phyloP scores from a whole-genome alignment of 805 yeast genomes.

The Starmerella geochares region DNA sequence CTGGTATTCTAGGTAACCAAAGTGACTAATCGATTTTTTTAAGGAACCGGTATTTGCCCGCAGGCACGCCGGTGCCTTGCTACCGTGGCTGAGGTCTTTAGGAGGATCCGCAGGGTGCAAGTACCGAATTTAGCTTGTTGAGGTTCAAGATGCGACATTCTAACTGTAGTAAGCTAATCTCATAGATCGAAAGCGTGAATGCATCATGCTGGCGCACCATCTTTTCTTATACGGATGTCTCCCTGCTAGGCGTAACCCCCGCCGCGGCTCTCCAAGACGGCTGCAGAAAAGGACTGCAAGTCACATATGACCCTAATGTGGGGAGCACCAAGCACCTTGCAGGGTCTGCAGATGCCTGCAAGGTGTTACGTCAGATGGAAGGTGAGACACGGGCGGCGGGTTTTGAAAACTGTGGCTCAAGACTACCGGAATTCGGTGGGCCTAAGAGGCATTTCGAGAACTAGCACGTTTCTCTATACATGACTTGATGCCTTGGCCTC shows the following conservation, averaged over 20 bases:
- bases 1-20: too few species aligned
- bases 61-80: too few species aligned
- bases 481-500: too few species aligned
- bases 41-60: too few species aligned
- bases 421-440: too few species aligned
- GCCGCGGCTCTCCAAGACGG: not conserved
- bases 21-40: not conserved
- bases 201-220: not conserved
- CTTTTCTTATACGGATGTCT: not conserved
- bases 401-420: too few species aligned
- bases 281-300: not conserved
- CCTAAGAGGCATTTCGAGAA: too few species aligned
- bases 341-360: not conserved
- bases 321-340: not conserved
- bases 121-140: not conserved
- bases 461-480: too few species aligned
- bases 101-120: too few species aligned
- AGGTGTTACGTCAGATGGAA: not conserved
- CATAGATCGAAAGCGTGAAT: not conserved
- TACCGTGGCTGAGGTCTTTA: too few species aligned
- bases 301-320: not conserved
- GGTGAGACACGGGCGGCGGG: not conserved
- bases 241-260: not conserved
- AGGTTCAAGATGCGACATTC: not conserved
- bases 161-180: not conserved